A percentile compares a stretch with the other conserved stretches of the same genome.
These are phyloP conservation scores for Erodium moschatum DNA, from an alignment of 441 rosid species.

Conservation along the genomic window DNA sequence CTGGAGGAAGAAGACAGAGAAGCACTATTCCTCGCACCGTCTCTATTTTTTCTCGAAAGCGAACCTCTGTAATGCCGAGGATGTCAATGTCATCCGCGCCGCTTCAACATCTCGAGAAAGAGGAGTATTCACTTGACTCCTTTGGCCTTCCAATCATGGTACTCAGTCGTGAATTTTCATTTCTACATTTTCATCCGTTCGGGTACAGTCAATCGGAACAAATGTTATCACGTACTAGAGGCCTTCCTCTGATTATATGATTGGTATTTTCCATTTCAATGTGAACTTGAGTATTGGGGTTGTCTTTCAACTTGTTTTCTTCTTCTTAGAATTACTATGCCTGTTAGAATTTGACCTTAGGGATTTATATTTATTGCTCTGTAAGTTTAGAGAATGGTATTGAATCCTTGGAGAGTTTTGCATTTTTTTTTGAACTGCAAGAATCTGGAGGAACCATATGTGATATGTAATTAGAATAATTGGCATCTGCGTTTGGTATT, in stretches of 20 bases:
- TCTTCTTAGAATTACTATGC: background rate
- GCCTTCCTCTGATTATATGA: background rate
- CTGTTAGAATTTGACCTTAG: background rate
- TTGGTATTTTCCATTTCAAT: background rate
- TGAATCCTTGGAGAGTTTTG: background rate
- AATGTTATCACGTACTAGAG: too few relatives aligned
- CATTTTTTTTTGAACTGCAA: background rate
- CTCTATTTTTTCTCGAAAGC: conserved; percentile 6
- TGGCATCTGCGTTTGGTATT: too few relatives aligned
- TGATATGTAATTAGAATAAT: background rate
- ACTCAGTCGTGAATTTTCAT: background rate
- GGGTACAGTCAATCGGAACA: too few relatives aligned
- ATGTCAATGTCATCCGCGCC: conserved; percentile 28
- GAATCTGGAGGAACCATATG: background rate
- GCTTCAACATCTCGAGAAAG: conserved; percentile 20
- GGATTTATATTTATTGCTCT: background rate
- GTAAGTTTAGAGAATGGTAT: background rate
- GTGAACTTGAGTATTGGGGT: background rate
- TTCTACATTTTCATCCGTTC: too few relatives aligned
- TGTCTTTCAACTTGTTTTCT: too few relatives aligned
- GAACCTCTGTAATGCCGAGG: conserved; percentile 9
- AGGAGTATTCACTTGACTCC: conserved; percentile 18
- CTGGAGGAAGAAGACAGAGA: conserved; percentile 12
- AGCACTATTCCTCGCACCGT: background rate
- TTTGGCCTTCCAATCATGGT: conserved; percentile 41